Base-by-base conservation (phyloP, 129 eudicot species). In the Artemisia annua region DNA sequence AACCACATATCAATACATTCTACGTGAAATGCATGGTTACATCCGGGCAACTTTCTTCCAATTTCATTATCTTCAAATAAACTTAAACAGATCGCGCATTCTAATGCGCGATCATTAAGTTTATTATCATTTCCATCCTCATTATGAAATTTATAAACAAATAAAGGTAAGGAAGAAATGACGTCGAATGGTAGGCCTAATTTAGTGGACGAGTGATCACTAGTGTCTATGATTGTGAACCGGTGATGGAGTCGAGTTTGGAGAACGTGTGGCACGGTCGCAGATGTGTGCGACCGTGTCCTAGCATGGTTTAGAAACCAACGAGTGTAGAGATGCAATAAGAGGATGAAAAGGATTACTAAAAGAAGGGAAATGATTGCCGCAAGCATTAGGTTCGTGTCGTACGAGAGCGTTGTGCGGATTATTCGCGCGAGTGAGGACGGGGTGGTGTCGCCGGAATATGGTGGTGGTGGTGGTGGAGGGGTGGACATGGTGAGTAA, bases 1-100 rank as follows among this genome's bases (percentile, higher is more conserved):
- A 90, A 66, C 97, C 97, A 90, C 97, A 85, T 90, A 54, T 90
- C 97, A 53, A 90, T 87, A 69, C 97, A 90, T 39, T 83, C 87
- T 4, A 85, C 86, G 66, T 90, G 97, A 70, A 87, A 90, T 51
- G 78, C 87, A 85, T 89, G 98, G 11, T 77, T 74, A 18, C 98
- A 92, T 16, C 49, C 82, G 0, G 88, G 89, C 28, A 92, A 48
- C 28, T 73, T 79, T 58, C 95, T 76, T 0, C 88, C 88, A 66
- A 82, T 65, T 16, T 89, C 95, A 1, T 81, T 84, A 3, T 85
- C 86, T 56, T 84, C 86, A 18, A 89, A 85, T 4, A 70, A 73
- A 56, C 91, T 79, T 57, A 92, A 83, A 50, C 98, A 92, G 4
- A 92, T 81, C 4, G 88, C 81, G 22, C 98, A 92, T 63, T 87